Evolutionary conservation across 345 rosid species (phyloP).

Genomic region (Euphorbia peplus): DNA sequence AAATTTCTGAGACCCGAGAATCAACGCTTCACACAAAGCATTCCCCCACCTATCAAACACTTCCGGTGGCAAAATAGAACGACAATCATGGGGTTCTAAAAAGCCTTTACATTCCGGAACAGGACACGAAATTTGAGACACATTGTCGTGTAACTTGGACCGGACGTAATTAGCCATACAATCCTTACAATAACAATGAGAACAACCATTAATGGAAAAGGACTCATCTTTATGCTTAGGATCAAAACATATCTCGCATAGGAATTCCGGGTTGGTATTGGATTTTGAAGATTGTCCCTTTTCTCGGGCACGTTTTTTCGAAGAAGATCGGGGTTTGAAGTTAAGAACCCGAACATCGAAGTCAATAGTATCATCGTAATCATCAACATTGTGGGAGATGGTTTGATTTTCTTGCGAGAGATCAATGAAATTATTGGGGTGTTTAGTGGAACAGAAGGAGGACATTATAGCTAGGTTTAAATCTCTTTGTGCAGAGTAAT

Average conservation of each 20-base stretch:
- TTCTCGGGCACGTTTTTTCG: too few relatives aligned
- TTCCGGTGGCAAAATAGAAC: conserved; percentile 35
- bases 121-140: conserved; percentile 31
- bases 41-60: conserved; percentile 44
- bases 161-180: conserved; percentile 45
- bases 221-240: conserved; percentile 20
- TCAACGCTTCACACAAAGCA: conserved; percentile 46
- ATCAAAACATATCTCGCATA: conserved; percentile 49
- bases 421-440: too few relatives aligned
- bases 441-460: too few relatives aligned
- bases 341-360: too few relatives aligned
- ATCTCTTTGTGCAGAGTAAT: too few relatives aligned
- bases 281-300: too few relatives aligned
- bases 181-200: conserved; percentile 44
- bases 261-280: conserved; percentile 20
- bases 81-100: conserved; percentile 38
- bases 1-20: conserved; percentile 28
- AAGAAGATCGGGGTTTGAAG: too few relatives aligned
- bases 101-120: conserved; percentile 20
- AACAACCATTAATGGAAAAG: conserved; percentile 40
- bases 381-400: too few relatives aligned
- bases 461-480: too few relatives aligned
- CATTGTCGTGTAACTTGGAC: conserved; percentile 42
- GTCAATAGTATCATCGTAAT: too few relatives aligned
- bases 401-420: too few relatives aligned